Base-by-base conservation (phyloP, 108 stramenopile genomes). In the Cyclostephanos tholiformis region DNA sequence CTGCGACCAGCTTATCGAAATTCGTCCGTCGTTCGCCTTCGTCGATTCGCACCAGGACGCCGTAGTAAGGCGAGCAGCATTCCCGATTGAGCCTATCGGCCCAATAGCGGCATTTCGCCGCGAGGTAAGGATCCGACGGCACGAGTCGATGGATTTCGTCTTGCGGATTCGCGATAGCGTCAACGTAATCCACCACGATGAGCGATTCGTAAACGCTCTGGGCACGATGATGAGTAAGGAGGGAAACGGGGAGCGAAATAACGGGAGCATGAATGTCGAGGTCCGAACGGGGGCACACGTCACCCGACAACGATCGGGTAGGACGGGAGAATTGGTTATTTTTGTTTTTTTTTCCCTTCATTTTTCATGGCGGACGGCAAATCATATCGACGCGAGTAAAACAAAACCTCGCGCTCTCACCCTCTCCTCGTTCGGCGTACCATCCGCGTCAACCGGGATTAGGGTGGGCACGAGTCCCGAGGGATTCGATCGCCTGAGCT, bases 21-120 rank as follows among this genome's bases (percentile, higher is more conserved):
- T 88, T 79, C 63, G 87, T 87, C 36, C 52, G 57, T 35, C 87
- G 76, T 61, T 95, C 94, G 16, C 53, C 58, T 20, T 87, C 85
- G 10, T 92, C 90, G 11, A 77, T 85, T 1, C 90, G 80, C 0
- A 95, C 94, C 35, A 95, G 58, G 0, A 91, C 87, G 0, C 87
- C 87, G 69, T 95, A 95, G 60, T 95, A 95, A 10, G 88, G 85
- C 1, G 88, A 89, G 75, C 89, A 90, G 53, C 88, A 87, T 58
- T 92, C 89, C n/a, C 86, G 83, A 63, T 92, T 92, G 56, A 95
- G 84, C 65, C 84, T 88, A 52, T 91, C 90, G 23, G 87, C 84
- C 90, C 90, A 91, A 41, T 88, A 70, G 11, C 91, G 75, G 29
- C 68, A 68, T 61, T 88, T 86, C 14, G 91, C 89, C n/a, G 88